These are phyloP conservation scores for Heliamphora exappendiculata DNA, from an alignment of 148 eudicot species.

Conservation along the genomic window DNA sequence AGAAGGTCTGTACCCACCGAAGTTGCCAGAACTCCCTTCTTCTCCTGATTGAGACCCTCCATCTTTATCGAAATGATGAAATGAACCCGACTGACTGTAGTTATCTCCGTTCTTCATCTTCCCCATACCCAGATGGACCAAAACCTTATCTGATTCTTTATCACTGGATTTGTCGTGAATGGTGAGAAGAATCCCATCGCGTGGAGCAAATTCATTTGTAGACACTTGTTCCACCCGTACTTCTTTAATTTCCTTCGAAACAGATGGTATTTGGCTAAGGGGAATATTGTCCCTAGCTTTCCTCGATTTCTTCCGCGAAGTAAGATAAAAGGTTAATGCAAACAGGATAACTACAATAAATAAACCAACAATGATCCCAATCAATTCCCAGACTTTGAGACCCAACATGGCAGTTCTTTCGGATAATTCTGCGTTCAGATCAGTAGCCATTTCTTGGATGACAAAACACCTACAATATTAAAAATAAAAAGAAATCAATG, in stretches of 20 bases:
- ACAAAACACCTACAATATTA: conserved; percentile 23
- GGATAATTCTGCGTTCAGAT: conserved; percentile 39
- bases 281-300: conserved; percentile 32
- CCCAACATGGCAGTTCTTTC: conserved; percentile 29
- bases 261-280: conserved; percentile 42
- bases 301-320: conserved; percentile 49
- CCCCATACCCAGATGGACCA: conserved; percentile 34
- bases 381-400: conserved; percentile 55
- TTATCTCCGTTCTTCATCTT: conserved; percentile 43
- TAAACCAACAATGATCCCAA: conserved; percentile 45
- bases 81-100: conserved; percentile 51
- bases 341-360: conserved; percentile 41
- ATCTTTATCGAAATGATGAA: conserved; percentile 33
- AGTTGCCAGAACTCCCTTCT: conserved; percentile 43
- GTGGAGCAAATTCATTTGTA: conserved; percentile 25
- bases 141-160: conserved; percentile 42
- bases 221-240: conserved; percentile 44
- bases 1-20: conserved; percentile 35
- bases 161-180: conserved; percentile 53
- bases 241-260: conserved; percentile 63
- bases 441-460: conserved; percentile 32
- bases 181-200: conserved; percentile 39
- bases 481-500: neutral
- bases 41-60: conserved; percentile 51
- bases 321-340: conserved; percentile 36